Conservation (phyloP, 2,329 filamentous ascomycete genomes). For the Alternaria consortialis region DNA sequence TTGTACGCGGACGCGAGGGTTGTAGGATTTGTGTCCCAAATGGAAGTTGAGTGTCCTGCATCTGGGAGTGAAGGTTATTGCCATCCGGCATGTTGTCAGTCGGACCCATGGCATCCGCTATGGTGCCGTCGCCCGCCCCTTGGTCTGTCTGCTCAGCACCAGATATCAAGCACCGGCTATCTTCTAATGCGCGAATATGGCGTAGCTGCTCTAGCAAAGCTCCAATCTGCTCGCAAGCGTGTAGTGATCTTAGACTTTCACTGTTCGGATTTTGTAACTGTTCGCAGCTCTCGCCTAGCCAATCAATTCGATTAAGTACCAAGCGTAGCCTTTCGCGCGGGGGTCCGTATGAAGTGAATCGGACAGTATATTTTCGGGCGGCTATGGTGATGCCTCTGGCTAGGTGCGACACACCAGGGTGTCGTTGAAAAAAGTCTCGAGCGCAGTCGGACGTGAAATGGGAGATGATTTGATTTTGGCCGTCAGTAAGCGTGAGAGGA, state of each 20-base stretch:
- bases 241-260: constrained; percentile 11
- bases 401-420: constrained; percentile 4
- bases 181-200: constrained; percentile 20
- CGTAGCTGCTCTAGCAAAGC: constrained; percentile 18
- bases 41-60: constrained; percentile 29
- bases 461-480: constrained; percentile 29
- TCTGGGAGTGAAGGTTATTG: constrained; percentile 25
- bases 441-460: constrained; percentile 23
- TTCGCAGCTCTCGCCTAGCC: constrained; percentile 10
- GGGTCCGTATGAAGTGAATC: constrained; percentile 40
- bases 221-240: constrained; percentile 13
- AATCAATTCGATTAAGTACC: constrained; percentile 32
- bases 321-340: constrained; percentile 29
- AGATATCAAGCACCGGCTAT: constrained; percentile 28
- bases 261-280: not conserved
- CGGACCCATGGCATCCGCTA: constrained; percentile 10
- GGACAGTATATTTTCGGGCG: constrained; percentile 35
- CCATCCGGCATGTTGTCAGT: not conserved
- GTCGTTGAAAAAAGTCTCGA: constrained; percentile 14
- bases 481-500: constrained; percentile 43
- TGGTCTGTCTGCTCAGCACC: constrained; percentile 8
- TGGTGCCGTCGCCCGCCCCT: constrained; percentile 17
- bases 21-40: constrained; percentile 35
- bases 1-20: constrained; percentile 4
- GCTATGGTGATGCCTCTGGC: constrained; percentile 21